Percentiles rank a stretch among this genome's conserved stretches.
phyloP scores from a whole-genome alignment of 768 basidiomycete genomes.

The Asterophora parasitica region DNA sequence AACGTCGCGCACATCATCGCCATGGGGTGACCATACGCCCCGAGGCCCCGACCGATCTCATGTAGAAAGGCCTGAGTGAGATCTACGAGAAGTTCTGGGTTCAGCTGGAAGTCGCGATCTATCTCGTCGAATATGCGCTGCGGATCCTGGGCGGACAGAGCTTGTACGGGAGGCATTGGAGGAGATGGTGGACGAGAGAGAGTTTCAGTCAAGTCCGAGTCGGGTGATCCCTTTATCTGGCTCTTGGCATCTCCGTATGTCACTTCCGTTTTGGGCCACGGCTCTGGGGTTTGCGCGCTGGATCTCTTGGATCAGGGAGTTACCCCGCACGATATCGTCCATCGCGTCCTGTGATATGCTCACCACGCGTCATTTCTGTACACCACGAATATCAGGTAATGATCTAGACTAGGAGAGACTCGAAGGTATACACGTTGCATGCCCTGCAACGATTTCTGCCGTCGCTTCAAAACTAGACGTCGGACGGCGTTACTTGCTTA shows the following conservation, averaged over 20 bases:
- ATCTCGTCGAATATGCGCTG: slow-evolving; percentile 58
- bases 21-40: slow-evolving; percentile 71
- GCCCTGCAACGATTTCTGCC: no score
- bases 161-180: slow-evolving; percentile 40
- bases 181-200: slow-evolving; percentile 16
- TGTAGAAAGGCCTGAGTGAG: slow-evolving; percentile 78
- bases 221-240: background rate
- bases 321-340: slow-evolving; percentile 9
- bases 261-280: slow-evolving; percentile 31
- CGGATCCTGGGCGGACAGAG: slow-evolving; percentile 35
- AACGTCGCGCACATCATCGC: slow-evolving; percentile 78
- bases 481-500: no score
- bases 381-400: no score
- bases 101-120: slow-evolving; percentile 68
- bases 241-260: slow-evolving; percentile 22
- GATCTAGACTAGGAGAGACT: no score
- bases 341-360: background rate
- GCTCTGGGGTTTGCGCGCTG: background rate
- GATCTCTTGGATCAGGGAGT: slow-evolving; percentile 1
- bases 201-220: slow-evolving; percentile 1
- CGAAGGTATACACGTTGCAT: no score
- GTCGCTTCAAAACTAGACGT: no score
- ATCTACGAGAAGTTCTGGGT: slow-evolving; percentile 51
- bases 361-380: no score
- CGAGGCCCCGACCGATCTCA: slow-evolving; percentile 74